Base-by-base conservation (phyloP, 176 grass and related monocot species). In the Miscanthus lutarioriparius region DNA sequence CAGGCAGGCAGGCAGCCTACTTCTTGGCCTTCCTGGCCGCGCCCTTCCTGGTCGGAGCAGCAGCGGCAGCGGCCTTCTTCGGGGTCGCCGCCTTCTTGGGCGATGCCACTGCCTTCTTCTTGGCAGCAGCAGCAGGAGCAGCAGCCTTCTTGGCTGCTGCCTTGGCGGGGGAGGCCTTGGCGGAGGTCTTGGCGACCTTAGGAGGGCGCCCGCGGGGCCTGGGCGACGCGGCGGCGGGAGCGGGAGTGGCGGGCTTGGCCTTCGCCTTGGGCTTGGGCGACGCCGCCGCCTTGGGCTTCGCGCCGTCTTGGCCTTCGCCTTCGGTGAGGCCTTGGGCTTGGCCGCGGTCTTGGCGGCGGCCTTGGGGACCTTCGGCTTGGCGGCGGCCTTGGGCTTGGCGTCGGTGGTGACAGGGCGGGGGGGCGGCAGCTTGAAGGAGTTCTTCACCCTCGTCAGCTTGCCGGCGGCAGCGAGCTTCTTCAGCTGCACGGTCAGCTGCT, bases 361-460 rank as follows among this genome's bases (percentile, higher is more conserved):
- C 45, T 48, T 48, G 45, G 45, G 44, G 0, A 37, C 3, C 72
- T 81, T 82, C 2, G 3, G 64, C 26, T 86, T 75, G 58, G 13
- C 65, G 8, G 49, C 64, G 69, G n/a, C 3, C 72, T 81, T 82
- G 1, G 3, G 64, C 26, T 86, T 75, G 58, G 13, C 65, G 8
- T 16, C 72, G 0, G 64, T 37, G 13, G 82, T n/a, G n/a, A n/a
- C 14, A 0, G 80, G 30, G 23, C 33, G 63, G 7, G 56, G n/a
- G 16, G 72, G 49, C 64, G 69, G n/a, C 3, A 98, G 77, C 87
- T 95, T 98, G 87, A 88, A 98, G 1, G 96, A 98, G 74, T 87
- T 85, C 89, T 98, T 98, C 5, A 95, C 87, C 64, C 90, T 91
- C 22, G 73, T 70, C 11, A 98, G 86, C 87, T 90, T 95, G 4